Base-by-base conservation (phyloP, 345 rosid species). In the Stellera chamaejasme region DNA sequence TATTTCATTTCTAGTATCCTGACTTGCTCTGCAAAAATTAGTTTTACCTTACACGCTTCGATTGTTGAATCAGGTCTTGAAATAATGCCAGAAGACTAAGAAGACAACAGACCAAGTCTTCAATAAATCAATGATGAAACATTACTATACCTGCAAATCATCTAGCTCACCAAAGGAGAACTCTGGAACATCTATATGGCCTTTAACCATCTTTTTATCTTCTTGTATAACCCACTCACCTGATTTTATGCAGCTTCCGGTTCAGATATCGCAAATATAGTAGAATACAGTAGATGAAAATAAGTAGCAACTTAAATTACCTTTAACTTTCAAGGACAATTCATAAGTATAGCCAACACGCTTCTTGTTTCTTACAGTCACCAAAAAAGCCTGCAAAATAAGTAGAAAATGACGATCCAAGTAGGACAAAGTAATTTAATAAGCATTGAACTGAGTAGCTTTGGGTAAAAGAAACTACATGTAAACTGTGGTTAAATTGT, bases 81-180 rank as follows among this genome's bases (percentile, higher is more conserved):
- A 19, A 19, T 19, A 19, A 19, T 19, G 23, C 23, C 23, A 19
- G 23, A 19, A 19, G 23, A 19, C 23, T 19, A 19, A 19, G 23
- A 19, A 19, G 23, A 19, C 5, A 32, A 32, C 39, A 32, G 2
- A 32, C 9, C 39, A 32, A 32, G 7, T 32, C 39, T 19, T 19
- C 1, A 19, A 19, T 19, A 32, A 3, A 8, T 8, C 39, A 32
- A 32, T 32, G 7, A 32, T 32, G 5, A 32, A 32, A 32, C 39
- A 32, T 45, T 5, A 55, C 7, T 56, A 42, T 74, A 92, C 98
- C 98, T 92, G 81, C 65, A 92, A 78, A 61, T 88, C 98, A 69
- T 86, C 90, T 39, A 88, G 88, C 75, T 92, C 98, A 5, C 96
- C 98, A 15, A 75, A 85, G 6, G 98, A 92, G 66, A 92, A 88